A percentile compares a stretch with the other conserved stretches of the same genome.
Conservation (phyloP, 2,329 filamentous ascomycete species). For the Diaporthe sp. region DNA sequence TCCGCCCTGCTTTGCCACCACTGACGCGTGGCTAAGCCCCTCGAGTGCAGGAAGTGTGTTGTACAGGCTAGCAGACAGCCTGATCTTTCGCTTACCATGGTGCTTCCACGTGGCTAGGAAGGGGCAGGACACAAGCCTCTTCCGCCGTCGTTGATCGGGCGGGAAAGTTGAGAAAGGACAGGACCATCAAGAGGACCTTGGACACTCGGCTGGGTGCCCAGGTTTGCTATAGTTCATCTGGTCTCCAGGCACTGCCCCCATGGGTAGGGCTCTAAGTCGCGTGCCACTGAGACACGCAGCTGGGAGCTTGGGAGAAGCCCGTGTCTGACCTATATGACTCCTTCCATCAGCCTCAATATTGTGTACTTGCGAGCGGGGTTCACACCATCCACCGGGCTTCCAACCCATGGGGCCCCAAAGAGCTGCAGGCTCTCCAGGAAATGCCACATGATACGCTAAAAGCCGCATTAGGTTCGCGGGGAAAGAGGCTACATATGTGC, state of each 20-base stretch:
- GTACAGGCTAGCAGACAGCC: background rate
- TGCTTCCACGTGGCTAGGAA: background rate
- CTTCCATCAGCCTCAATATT: conserved; percentile 17
- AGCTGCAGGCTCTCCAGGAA: conserved; percentile 11
- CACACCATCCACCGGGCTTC: conserved; percentile 2
- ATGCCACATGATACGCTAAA: background rate
- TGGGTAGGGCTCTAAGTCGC: background rate
- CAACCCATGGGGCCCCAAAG: conserved; percentile 2
- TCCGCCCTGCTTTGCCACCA: conserved; percentile 29
- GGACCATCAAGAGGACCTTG: background rate
- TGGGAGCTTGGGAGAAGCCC: too few species aligned
- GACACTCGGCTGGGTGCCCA: background rate
- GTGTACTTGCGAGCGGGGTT: background rate
- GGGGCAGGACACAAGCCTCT: background rate
- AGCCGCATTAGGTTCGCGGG: conserved; percentile 16
- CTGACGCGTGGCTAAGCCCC: conserved; percentile 4
- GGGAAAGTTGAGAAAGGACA: background rate
- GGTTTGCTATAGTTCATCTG: background rate
- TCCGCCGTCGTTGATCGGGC: background rate
- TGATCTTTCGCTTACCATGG: background rate
- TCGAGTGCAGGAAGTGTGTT: conserved; percentile 7
- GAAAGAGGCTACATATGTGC: conserved; percentile 3
- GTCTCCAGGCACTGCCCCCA: conserved; percentile 15
- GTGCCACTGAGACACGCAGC: conserved; percentile 12
- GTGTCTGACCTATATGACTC: too few species aligned